A percentile compares a stretch with the other conserved stretches of the same genome.
These are phyloP conservation scores for Microstroma glucosiphilum DNA, from an alignment of 1,284 basidiomycete species.

Conservation along the genomic window DNA sequence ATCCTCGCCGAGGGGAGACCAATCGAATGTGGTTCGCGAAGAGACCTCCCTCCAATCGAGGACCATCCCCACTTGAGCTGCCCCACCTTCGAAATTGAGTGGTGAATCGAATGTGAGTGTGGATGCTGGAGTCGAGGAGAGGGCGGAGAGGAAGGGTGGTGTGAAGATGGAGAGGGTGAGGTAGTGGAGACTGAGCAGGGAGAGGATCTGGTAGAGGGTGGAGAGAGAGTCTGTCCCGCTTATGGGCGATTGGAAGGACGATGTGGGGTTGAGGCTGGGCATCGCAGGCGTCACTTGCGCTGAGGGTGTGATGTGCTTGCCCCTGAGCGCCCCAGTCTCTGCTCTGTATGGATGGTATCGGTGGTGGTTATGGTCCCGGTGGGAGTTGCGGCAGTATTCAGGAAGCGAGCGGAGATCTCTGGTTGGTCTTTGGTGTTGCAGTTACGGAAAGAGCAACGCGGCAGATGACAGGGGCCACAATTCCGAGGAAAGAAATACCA, in stretches of 20 bases:
- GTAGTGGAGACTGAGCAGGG: conserved; percentile 87
- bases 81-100: conserved; percentile 76
- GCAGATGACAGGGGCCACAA: too few relatives aligned
- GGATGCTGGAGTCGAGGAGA: conserved; percentile 55
- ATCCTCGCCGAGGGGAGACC: background rate
- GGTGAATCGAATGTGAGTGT: conserved; percentile 12
- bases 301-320: background rate
- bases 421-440: too few relatives aligned
- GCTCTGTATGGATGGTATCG: too few relatives aligned
- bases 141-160: conserved; percentile 69
- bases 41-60: conserved; percentile 97
- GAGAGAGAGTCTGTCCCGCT: conserved; percentile 1
- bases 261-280: background rate
- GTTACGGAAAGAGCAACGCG: too few relatives aligned
- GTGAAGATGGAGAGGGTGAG: conserved; percentile 72
- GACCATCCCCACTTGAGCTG: conserved; percentile 79
- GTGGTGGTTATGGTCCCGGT: too few relatives aligned
- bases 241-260: conserved; percentile 1
- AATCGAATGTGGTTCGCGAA: conserved; percentile 63
- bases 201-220: conserved; percentile 64
- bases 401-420: too few relatives aligned
- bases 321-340: background rate
- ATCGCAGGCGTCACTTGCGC: background rate
- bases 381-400: too few relatives aligned
- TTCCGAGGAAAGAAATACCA: too few relatives aligned